These are phyloP conservation scores for Coprinellus micaceus DNA, from an alignment of 768 basidiomycete species.

Conservation along the genomic window DNA sequence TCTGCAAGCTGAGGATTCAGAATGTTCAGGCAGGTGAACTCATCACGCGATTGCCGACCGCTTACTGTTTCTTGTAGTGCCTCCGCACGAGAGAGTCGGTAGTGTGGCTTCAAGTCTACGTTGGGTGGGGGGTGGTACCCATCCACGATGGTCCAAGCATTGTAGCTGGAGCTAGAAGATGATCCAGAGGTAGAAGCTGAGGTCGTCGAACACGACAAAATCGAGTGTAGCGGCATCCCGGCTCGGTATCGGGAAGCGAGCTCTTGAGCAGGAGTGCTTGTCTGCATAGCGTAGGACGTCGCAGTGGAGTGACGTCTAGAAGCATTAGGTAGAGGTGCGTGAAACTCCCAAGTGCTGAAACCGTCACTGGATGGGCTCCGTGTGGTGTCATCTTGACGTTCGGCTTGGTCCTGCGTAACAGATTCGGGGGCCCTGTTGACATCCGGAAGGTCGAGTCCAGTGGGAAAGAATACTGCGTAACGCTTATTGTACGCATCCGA, in stretches of 20 bases:
- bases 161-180: not conserved
- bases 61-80: constrained; percentile 36
- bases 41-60: constrained; percentile 29
- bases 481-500: too few relatives aligned
- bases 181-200: not conserved
- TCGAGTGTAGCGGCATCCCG: constrained; percentile 21
- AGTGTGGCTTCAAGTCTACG: constrained; percentile 28
- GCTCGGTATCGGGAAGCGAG: constrained; percentile 36
- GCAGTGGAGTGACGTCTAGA: not conserved
- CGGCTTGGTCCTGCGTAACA: too few relatives aligned
- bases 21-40: not conserved
- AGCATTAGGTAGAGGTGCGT: constrained; percentile 18
- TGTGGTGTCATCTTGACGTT: not conserved
- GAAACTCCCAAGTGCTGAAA: constrained; percentile 30
- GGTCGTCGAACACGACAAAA: not conserved
- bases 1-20: constrained; percentile 30
- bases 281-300: constrained; percentile 17
- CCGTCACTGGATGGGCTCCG: constrained; percentile 24
- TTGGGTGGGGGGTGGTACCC: too few relatives aligned
- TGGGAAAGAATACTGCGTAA: too few relatives aligned
- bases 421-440: too few relatives aligned
- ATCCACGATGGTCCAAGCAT: constrained; percentile 15
- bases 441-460: too few relatives aligned
- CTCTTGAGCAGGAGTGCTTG: constrained; percentile 38
- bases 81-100: constrained; percentile 31